These are phyloP conservation scores for Plenodomus tracheiphilus DNA, from an alignment of 2,329 filamentous ascomycete genomes.

Conservation along the genomic window DNA sequence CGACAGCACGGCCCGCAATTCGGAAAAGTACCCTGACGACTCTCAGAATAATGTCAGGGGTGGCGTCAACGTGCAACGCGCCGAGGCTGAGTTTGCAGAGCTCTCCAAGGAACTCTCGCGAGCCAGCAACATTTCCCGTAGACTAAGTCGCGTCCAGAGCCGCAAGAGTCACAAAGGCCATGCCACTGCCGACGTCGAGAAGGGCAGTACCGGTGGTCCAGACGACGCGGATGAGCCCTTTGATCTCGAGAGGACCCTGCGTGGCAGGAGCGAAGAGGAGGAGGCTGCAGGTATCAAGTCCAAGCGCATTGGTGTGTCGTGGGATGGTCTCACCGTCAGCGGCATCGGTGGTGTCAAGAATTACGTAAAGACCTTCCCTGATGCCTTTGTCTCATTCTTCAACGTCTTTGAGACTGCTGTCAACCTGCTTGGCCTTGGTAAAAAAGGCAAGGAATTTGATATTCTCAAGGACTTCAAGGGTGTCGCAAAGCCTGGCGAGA, in stretches of 20 bases:
- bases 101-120: constrained; percentile 56
- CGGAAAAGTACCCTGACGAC: constrained; percentile 23
- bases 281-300: constrained; percentile 76
- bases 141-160: constrained; percentile 51
- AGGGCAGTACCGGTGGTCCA: constrained; percentile 45
- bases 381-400: constrained; percentile 76
- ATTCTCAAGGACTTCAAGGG: constrained; percentile 73
- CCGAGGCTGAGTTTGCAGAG: constrained; percentile 71
- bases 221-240: constrained; percentile 58
- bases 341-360: constrained; percentile 76
- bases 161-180: constrained; percentile 46
- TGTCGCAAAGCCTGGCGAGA: constrained; percentile 70
- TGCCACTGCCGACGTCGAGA: constrained; percentile 60
- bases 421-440: constrained; percentile 65
- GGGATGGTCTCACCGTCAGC: constrained; percentile 75
- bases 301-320: constrained; percentile 74
- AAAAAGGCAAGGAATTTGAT: constrained; percentile 71
- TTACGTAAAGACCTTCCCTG: constrained; percentile 73
- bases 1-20: constrained; percentile 25
- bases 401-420: constrained; percentile 70
- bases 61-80: constrained; percentile 65
- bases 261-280: constrained; percentile 72
- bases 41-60: constrained; percentile 14
- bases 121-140: constrained; percentile 43
- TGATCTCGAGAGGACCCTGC: constrained; percentile 73